phyloP scores from a whole-genome alignment of 2,329 filamentous ascomycete genomes.

The Penicillium sp. region DNA sequence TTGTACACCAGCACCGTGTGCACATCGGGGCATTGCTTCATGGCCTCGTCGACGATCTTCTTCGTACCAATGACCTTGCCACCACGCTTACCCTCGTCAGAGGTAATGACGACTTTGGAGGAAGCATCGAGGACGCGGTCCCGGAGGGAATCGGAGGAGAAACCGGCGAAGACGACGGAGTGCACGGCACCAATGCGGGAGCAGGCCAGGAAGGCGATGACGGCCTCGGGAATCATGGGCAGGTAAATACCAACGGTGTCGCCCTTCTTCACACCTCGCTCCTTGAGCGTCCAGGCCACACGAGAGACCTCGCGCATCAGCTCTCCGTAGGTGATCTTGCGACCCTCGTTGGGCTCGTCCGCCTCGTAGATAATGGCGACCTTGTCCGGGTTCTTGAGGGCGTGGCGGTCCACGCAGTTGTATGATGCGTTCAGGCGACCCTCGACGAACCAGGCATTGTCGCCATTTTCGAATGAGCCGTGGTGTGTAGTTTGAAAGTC shows the following conservation, averaged over 20 bases:
- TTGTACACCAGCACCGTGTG: constrained; percentile 86
- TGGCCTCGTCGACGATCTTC: constrained; percentile 97
- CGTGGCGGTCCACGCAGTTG: constrained; percentile 96
- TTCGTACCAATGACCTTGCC: constrained; percentile 97
- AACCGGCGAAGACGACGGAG: constrained; percentile 96
- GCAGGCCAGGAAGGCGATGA: constrained; percentile 89
- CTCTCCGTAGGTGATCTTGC: constrained; percentile 89
- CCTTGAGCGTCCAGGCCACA: constrained; percentile 83
- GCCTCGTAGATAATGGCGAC: constrained; percentile 98
- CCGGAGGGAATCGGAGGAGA: constrained; percentile 92
- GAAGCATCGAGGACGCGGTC: constrained; percentile 91
- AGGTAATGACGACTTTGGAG: constrained; percentile 92
- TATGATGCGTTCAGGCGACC: constrained; percentile 92
- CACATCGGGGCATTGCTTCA: constrained; percentile 93
- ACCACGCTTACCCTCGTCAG: constrained; percentile 95
- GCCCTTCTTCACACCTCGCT: constrained; percentile 95
- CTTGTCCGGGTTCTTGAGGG: constrained; percentile 89
- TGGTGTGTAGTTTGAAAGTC: constrained; percentile 89
- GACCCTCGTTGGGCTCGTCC: constrained; percentile 83
- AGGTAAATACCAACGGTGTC: constrained; percentile 97
- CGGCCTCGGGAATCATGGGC: constrained; percentile 96
- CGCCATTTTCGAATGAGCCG: constrained; percentile 75
- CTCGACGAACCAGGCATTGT: constrained; percentile 93
- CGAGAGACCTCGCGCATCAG: constrained; percentile 88
- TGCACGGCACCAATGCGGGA: constrained; percentile 91